Evolutionary conservation across 345 rosid species (phyloP).

Genomic region (Euphorbia peplus): DNA sequence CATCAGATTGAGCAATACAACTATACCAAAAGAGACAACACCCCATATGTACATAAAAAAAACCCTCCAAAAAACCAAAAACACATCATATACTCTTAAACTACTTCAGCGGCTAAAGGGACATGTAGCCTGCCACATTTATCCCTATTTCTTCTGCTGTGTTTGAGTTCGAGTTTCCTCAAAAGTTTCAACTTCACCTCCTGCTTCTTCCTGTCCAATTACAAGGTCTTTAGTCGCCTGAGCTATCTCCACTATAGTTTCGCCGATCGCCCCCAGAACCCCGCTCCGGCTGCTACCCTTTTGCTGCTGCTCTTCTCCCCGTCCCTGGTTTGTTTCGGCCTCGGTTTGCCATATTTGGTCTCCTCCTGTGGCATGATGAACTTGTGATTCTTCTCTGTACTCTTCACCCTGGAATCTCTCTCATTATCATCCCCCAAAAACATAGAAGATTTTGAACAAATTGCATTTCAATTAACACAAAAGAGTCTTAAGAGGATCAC

Average conservation of each 20-base stretch:
- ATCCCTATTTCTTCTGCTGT: not conserved
- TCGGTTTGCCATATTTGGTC: not conserved
- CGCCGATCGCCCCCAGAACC: conserved; percentile 60
- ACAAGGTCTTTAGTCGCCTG: conserved; percentile 50
- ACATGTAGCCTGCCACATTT: too few species aligned
- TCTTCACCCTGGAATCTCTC: conserved; percentile 22
- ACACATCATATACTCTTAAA: not conserved
- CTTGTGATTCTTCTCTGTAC: conserved; percentile 17
- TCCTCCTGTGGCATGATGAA: conserved; percentile 22
- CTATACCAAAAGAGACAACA: too few species aligned
- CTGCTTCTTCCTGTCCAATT: conserved; percentile 30
- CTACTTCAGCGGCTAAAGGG: not conserved
- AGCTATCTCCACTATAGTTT: conserved; percentile 70
- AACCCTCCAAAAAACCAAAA: not conserved
- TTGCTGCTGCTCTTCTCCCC: not conserved
- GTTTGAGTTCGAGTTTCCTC: not conserved
- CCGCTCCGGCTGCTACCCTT: conserved; percentile 30
- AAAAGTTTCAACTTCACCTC: not conserved
- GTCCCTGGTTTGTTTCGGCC: not conserved
- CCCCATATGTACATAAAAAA: not conserved
- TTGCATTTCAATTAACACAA: not conserved
- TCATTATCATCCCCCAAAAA: conserved; percentile 20
- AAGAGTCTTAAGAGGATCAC: not conserved
- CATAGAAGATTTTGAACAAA: not conserved
- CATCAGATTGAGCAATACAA: not conserved